Evolutionary conservation across 352 stramenopile species (phyloP).

Genomic region (Blastocystis sp.): DNA sequence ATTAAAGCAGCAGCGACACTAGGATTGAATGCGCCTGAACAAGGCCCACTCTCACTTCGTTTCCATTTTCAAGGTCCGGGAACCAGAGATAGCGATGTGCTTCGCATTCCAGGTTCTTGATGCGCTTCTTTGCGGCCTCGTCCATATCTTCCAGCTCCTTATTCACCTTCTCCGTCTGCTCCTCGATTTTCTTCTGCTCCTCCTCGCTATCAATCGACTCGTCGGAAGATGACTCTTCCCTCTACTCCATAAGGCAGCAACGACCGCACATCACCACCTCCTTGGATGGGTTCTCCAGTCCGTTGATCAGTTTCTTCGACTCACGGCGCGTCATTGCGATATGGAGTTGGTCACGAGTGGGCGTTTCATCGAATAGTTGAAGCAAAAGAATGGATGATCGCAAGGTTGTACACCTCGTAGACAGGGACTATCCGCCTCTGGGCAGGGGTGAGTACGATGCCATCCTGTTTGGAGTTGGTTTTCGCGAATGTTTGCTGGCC

Average conservation of each 20-base stretch:
- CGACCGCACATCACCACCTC: not conserved
- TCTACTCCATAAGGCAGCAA: not conserved
- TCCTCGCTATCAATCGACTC: slow-evolving; percentile 5
- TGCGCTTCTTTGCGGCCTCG: slow-evolving; percentile 13
- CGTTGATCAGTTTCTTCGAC: not conserved
- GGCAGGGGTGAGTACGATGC: slow-evolving; percentile 92
- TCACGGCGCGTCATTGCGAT: not conserved
- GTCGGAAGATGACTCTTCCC: not conserved
- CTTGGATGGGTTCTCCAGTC: not conserved
- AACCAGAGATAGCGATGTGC: slow-evolving; percentile 49
- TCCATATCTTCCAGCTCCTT: slow-evolving; percentile 11
- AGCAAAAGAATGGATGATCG: not conserved
- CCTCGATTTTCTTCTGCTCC: slow-evolving; percentile 1
- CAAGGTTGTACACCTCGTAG: not conserved
- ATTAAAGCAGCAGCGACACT: slow-evolving; percentile 61
- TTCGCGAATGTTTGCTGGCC: slow-evolving; percentile 98
- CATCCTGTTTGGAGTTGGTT: slow-evolving; percentile 96
- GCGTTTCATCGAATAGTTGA: not conserved
- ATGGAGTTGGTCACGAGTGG: not conserved
- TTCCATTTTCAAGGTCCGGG: slow-evolving; percentile 9
- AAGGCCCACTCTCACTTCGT: slow-evolving; percentile 18
- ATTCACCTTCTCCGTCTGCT: slow-evolving; percentile 17
- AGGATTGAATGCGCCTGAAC: not conserved
- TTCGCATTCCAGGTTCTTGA: slow-evolving; percentile 48
- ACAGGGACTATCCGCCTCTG: slow-evolving; percentile 3